Evolutionary conservation across 257 asterid genomes (phyloP).

Genomic region (Anisodus tanguticus): DNA sequence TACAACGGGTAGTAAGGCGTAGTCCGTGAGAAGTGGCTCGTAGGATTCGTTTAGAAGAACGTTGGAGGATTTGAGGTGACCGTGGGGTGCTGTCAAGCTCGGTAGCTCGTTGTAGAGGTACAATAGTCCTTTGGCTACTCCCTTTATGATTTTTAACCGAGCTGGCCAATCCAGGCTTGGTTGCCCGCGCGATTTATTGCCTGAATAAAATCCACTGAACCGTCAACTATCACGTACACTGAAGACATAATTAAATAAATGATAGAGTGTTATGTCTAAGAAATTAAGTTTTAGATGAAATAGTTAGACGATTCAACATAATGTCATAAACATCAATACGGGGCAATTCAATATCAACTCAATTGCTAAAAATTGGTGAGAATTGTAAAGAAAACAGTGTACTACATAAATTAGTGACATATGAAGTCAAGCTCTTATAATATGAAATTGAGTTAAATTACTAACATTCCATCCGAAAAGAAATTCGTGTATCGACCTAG

Average conservation of each 20-base stretch:
- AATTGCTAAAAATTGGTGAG: no score
- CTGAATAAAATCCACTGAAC: conserved; percentile 34
- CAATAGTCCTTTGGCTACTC: conserved; percentile 67
- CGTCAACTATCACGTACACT: not conserved
- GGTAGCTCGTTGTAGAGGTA: conserved; percentile 83
- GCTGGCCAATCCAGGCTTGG: conserved; percentile 74
- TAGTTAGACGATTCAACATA: not conserved
- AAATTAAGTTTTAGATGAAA: no score
- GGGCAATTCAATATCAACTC: no score
- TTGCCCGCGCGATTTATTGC: conserved; percentile 50
- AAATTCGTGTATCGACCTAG: no score
- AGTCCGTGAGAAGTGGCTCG: conserved; percentile 71
- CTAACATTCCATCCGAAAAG: no score
- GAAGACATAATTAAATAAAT: no score
- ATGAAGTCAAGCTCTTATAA: no score
- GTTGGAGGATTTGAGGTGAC: conserved; percentile 90
- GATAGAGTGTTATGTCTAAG: no score
- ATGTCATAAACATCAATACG: no score
- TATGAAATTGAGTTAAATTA: no score
- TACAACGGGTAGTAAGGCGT: conserved; percentile 73
- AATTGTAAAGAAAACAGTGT: no score
- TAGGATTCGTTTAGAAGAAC: conserved; percentile 63
- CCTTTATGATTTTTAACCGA: conserved; percentile 72
- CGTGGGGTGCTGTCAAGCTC: conserved; percentile 78
- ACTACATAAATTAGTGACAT: no score